Evolutionary conservation across 2,329 filamentous ascomycete genomes (phyloP).

Genomic region (Dactylellina leptospora): DNA sequence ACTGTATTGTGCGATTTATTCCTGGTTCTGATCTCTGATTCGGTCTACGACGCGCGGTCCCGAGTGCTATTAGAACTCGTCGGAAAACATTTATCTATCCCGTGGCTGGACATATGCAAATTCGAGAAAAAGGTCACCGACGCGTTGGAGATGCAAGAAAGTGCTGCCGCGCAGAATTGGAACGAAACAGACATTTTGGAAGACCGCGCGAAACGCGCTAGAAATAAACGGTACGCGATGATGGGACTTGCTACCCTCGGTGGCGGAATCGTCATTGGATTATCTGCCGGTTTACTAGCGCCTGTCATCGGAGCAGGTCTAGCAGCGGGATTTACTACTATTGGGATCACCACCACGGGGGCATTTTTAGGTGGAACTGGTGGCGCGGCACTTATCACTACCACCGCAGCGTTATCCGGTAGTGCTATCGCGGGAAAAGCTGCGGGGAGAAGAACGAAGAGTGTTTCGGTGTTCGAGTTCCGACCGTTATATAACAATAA

Average conservation of each 20-base stretch:
- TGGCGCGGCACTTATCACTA: constrained; percentile 92
- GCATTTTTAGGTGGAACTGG: constrained; percentile 90
- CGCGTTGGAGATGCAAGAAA: constrained; percentile 93
- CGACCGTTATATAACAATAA: constrained; percentile 98
- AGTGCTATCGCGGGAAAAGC: constrained; percentile 85
- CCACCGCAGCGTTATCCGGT: constrained; percentile 83
- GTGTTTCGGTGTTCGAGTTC: constrained; percentile 97
- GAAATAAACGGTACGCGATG: constrained; percentile 86
- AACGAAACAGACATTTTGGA: constrained; percentile 96
- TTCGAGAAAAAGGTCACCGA: constrained; percentile 98
- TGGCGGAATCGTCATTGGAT: constrained; percentile 82
- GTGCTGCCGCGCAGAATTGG: constrained; percentile 89
- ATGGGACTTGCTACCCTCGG: constrained; percentile 88
- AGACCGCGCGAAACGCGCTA: constrained; percentile 77
- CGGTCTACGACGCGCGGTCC: constrained; percentile 88
- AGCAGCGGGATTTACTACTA: constrained; percentile 92
- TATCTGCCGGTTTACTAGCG: constrained; percentile 80
- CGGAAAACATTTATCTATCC: constrained; percentile 79
- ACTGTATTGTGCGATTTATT: constrained; percentile 96
- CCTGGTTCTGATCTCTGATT: constrained; percentile 94
- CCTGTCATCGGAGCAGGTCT: constrained; percentile 83
- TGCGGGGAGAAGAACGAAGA: constrained; percentile 84
- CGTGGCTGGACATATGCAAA: constrained; percentile 91
- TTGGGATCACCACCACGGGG: constrained; percentile 87
- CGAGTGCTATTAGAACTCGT: constrained; percentile 84